Base-by-base conservation (phyloP, 495 filamentous ascomycete genomes). In the Aspergillus nidulans region DNA sequence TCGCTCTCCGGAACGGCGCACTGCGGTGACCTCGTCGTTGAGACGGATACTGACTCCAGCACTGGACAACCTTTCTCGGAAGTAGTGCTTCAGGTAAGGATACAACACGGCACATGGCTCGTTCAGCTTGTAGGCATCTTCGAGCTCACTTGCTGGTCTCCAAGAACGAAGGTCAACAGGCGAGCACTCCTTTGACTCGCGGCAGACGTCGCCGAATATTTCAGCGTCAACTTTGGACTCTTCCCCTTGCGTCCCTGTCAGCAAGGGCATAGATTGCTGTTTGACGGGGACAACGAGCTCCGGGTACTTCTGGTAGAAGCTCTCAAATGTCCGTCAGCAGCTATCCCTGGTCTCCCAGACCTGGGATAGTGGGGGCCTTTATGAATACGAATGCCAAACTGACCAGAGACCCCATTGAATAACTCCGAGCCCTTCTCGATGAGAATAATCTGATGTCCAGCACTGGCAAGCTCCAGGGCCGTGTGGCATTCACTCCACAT, bases 401-500 rank as follows among this genome's bases (percentile, higher is more conserved):
- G 43, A 4, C 52, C 52, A 5, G 52, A 55, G 42, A 55, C 41
- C 7, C 52, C 41, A 16, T 34, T 16, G 52, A 55, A 55, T 3
- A 55, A 23, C n/a, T 38, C 41, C 1, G 41, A 28, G 19, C 20
- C 28, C 23, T 55, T 44, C 25, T 55, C 52, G 18, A 55, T 38
- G 24, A 55, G 6, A 6, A 19, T 36, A 2, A 47, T 42, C 2
- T 45, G 26, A 16, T 55, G 42, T 7, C 41, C 41, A 1, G 43
- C 18, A 5, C 21, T 47, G n/a, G 28, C 23, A 19, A 55, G 52
- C 20, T 55, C 42, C 18, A 55, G 25, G 8, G 52, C 52, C 18
- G 45, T 44, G 28, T 55, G 52, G 42, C 52, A 55, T n/a, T 42
- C 52, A 20, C 45, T 46, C 52, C 52, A 55, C 1, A 41, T 42